A percentile compares a stretch with the other conserved stretches of the same genome.
These are phyloP conservation scores for Phytophthora pseudosyringae DNA, from an alignment of 352 stramenopile genomes.

Conservation along the genomic window DNA sequence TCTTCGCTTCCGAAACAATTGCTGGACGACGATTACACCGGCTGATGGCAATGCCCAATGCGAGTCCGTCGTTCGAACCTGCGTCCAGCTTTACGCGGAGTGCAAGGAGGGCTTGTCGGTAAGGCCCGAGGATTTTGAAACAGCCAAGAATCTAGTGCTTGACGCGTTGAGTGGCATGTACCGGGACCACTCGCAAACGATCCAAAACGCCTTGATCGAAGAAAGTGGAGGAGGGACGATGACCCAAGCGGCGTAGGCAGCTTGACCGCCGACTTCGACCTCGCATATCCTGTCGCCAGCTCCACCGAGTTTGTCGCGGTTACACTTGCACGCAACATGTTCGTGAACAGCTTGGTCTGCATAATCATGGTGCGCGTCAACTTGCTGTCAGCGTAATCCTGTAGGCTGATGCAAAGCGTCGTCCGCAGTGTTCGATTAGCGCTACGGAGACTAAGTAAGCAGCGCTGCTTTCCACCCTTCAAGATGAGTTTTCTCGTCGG, in stretches of 20 bases:
- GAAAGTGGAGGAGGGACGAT: background rate
- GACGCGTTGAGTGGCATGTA: background rate
- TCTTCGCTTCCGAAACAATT: too few relatives aligned
- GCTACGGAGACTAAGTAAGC: background rate
- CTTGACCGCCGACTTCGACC: constrained; percentile 4
- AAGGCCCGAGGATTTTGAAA: too few relatives aligned
- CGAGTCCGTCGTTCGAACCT: too few relatives aligned
- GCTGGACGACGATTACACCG: too few relatives aligned
- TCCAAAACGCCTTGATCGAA: background rate
- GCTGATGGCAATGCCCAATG: too few relatives aligned
- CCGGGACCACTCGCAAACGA: background rate
- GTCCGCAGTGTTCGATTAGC: constrained; percentile 16
- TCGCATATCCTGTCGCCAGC: constrained; percentile 17
- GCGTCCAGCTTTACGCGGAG: too few relatives aligned
- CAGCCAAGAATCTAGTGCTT: too few relatives aligned
- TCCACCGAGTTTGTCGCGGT: constrained; percentile 15
- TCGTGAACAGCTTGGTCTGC: background rate
- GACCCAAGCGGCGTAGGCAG: background rate
- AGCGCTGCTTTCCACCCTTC: background rate
- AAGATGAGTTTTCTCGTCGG: constrained; percentile 20
- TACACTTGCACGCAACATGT: constrained; percentile 4
- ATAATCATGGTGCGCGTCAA: constrained; percentile 21
- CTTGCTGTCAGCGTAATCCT: constrained; percentile 18
- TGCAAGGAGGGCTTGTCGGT: background rate
- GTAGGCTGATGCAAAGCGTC: background rate